Conservation (phyloP, 2,329 filamentous ascomycete genomes). For the Diaporthe capsici region DNA sequence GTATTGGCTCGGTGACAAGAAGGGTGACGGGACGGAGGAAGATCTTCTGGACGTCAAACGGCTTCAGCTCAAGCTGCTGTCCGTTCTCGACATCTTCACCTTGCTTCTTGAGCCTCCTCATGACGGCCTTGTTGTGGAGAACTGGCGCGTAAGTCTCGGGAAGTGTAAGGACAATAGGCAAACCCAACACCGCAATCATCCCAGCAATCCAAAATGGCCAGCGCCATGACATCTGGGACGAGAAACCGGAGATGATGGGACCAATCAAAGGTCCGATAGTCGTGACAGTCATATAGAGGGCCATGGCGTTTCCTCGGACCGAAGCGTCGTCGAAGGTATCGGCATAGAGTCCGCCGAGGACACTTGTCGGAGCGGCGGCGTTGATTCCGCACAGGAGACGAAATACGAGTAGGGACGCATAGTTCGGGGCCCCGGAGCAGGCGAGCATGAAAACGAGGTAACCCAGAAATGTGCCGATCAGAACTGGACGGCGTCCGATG, state of each 20-base stretch:
- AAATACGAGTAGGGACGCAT: neutral
- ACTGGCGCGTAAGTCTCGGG: slow-evolving; percentile 10
- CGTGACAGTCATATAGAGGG: slow-evolving; percentile 18
- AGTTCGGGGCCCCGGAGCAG: neutral
- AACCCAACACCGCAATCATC: neutral
- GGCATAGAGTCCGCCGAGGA: slow-evolving; percentile 13
- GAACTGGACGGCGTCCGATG: slow-evolving; percentile 5
- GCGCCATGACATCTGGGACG: slow-evolving; percentile 17
- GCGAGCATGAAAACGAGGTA: slow-evolving; percentile 18
- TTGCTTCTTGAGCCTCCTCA: neutral
- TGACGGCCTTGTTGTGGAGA: neutral
- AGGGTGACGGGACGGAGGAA: neutral
- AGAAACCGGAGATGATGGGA: slow-evolving; percentile 16
- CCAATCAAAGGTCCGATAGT: slow-evolving; percentile 1
- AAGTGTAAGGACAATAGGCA: slow-evolving; percentile 2
- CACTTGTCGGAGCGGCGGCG: slow-evolving; percentile 12
- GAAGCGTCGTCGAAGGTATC: slow-evolving; percentile 1
- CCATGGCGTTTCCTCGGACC: slow-evolving; percentile 1
- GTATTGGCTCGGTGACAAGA: slow-evolving; percentile 1
- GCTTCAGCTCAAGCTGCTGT: slow-evolving; percentile 11
- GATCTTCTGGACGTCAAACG: slow-evolving; percentile 9
- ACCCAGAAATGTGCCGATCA: neutral
- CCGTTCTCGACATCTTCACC: neutral
- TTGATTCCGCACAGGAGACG: slow-evolving; percentile 22
- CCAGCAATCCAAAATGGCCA: slow-evolving; percentile 20